Evolutionary conservation across 2,329 filamentous ascomycete genomes (phyloP).

Genomic region (Hypoxylon sp.): DNA sequence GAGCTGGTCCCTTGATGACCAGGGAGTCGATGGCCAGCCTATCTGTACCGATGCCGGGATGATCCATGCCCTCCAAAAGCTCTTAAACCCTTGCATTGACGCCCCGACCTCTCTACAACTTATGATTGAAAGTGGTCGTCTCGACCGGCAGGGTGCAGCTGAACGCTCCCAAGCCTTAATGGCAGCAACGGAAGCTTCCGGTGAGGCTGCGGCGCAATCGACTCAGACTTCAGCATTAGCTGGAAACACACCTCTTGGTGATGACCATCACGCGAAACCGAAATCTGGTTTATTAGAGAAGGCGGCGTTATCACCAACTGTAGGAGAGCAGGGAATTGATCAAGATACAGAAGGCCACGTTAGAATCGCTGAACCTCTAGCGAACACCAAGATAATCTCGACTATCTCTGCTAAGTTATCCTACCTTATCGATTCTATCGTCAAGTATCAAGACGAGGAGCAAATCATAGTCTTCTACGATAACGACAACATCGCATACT

Average conservation of each 20-base stretch:
- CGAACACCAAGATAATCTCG: constrained; percentile 75
- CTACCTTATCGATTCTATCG: constrained; percentile 82
- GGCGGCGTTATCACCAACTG: neutral
- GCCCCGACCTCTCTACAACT: constrained; percentile 62
- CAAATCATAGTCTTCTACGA: constrained; percentile 97
- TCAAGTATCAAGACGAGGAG: constrained; percentile 76
- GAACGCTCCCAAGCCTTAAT: constrained; percentile 56
- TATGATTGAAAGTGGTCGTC: constrained; percentile 63
- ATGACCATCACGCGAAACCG: constrained; percentile 48
- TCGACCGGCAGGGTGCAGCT: constrained; percentile 57
- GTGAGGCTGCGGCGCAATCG: constrained; percentile 34
- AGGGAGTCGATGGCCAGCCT: constrained; percentile 61
- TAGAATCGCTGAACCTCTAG: constrained; percentile 65
- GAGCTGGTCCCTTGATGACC: constrained; percentile 77
- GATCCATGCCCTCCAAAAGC: constrained; percentile 67
- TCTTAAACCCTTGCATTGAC: constrained; percentile 63
- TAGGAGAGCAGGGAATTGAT: constrained; percentile 24
- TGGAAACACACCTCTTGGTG: constrained; percentile 50
- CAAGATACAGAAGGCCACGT: constrained; percentile 59
- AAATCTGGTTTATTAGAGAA: constrained; percentile 45
- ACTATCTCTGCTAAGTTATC: constrained; percentile 90
- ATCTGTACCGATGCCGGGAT: constrained; percentile 67
- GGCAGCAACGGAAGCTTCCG: constrained; percentile 42
- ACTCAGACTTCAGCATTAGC: constrained; percentile 45
- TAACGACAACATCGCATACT: constrained; percentile 87